Conservation (phyloP, 441 rosid species). For the Melastoma candidum region DNA sequence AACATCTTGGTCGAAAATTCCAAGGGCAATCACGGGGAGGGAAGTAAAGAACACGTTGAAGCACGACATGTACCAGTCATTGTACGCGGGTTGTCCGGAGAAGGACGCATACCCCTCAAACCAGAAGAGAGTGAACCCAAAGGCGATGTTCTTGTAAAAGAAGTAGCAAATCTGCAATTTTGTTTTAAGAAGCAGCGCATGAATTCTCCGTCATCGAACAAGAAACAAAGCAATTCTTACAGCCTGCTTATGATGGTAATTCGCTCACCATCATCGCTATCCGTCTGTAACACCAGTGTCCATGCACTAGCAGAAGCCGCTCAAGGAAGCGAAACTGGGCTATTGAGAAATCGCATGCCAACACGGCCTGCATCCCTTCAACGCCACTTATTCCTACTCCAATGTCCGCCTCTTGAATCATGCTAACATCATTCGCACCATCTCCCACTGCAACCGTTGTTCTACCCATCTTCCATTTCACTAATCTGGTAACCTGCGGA, state of each 20-base stretch:
- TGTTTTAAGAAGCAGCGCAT: no score
- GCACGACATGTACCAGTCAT: slow-evolving; percentile 87
- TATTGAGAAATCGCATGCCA: slow-evolving; percentile 96
- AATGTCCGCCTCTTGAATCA: slow-evolving; percentile 15
- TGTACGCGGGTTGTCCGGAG: slow-evolving; percentile 90
- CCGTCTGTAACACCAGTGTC: slow-evolving; percentile 97
- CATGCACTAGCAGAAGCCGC: slow-evolving; percentile 76
- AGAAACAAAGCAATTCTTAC: no score
- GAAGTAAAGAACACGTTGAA: slow-evolving; percentile 97
- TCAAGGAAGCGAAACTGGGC: slow-evolving; percentile 79
- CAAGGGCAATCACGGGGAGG: slow-evolving; percentile 88
- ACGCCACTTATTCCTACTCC: slow-evolving; percentile 18
- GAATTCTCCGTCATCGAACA: no score
- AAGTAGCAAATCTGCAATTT: slow-evolving; percentile 76
- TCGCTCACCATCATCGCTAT: slow-evolving; percentile 69
- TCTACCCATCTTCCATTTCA: slow-evolving; percentile 7
- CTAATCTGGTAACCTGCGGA: slow-evolving; percentile 14
- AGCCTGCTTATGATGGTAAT: no score
- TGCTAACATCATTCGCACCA: slow-evolving; percentile 18
- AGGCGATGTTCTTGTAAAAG: slow-evolving; percentile 84
- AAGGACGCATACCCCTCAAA: slow-evolving; percentile 78
- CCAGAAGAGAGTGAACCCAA: slow-evolving; percentile 88
- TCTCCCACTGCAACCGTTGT: slow-evolving; percentile 6
- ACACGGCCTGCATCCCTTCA: slow-evolving; percentile 55
- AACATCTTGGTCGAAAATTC: slow-evolving; percentile 89